phyloP scores from a whole-genome alignment of 2,329 filamentous ascomycete genomes.

The Fusarium tricinctum region DNA sequence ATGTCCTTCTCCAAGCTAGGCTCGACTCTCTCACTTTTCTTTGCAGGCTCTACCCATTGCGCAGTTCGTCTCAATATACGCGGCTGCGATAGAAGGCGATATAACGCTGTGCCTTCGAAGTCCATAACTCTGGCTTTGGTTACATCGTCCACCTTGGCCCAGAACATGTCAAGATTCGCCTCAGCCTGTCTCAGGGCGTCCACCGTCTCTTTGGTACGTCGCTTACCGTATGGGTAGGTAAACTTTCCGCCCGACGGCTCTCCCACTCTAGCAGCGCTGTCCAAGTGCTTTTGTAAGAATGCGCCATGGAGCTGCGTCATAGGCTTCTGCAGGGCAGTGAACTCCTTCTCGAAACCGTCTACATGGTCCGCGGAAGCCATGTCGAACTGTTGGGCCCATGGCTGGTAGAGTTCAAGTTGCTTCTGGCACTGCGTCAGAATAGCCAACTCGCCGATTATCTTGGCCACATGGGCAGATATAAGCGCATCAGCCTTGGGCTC shows the following conservation, averaged over 20 bases:
- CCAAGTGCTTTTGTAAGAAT: neutral
- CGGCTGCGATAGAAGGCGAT: neutral
- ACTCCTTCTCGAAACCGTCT: neutral
- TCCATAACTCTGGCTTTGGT: neutral
- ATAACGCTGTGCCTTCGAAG: rapidly evolving
- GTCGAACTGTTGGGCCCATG: neutral
- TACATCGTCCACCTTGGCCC: neutral
- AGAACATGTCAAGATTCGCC: neutral
- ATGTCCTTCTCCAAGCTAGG: neutral
- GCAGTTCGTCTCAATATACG: neutral
- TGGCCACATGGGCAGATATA: neutral
- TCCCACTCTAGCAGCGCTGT: neutral
- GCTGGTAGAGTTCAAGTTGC: neutral
- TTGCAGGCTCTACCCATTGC: neutral
- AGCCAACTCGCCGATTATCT: neutral
- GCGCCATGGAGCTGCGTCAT: neutral
- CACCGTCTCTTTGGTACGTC: neutral
- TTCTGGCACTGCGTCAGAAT: slow-evolving; percentile 1
- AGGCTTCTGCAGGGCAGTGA: neutral
- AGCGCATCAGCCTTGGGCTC: neutral
- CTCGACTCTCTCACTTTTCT: neutral
- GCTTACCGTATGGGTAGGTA: neutral
- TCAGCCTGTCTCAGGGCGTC: neutral
- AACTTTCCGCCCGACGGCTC: slow-evolving; percentile 1
- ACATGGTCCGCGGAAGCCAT: no score